Base-by-base conservation (phyloP, 257 asterid genomes). In the Solanum clarkiae region DNA sequence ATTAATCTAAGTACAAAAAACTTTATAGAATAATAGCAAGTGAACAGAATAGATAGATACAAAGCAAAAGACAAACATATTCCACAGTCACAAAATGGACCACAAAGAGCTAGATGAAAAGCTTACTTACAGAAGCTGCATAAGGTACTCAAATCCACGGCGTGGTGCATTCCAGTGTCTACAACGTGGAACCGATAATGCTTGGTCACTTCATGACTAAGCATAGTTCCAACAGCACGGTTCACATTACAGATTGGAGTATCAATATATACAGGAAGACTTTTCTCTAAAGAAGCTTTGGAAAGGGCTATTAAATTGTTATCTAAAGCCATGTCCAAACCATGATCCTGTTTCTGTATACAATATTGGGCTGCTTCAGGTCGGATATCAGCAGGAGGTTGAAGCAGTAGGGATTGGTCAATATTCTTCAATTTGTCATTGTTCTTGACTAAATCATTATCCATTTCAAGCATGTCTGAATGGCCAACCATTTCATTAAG, bases 191-290 rank as follows among this genome's bases (percentile, higher is more conserved):
- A 87, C 29, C 32, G 94, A 89, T 91, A 92, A 71, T 93, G 93
- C 87, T 95, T 97, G 17, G 98, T 95, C 85, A 97, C 97, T 90
- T 95, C 96, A 42, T 97, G 99, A 88, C 99, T 97, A 77, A 97
- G 94, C 99, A 95, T 97, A 69, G 99, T 95, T 70, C 99, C 99
- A 72, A 95, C 99, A 2, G 99, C 97, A 44, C 99, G 96, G 88
- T 97, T 97, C 44, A 93, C 93, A 80, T 97, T 97, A 91, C 94
- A 92, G 87, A 97, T 94, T 45, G 94, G 92, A 10, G 95, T 90
- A 85, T 97, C 99, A 49, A 95, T 88, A 87, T 97, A 97, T 17
- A 97, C 99, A 0, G 99, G 98, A 82, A 95, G 86, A 84, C 93
- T 84, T 90, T 84, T 97, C 53, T 95, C 98, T 87, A 97, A 87